Conservation (phyloP, 345 rosid species). For the Citrus glauca region DNA sequence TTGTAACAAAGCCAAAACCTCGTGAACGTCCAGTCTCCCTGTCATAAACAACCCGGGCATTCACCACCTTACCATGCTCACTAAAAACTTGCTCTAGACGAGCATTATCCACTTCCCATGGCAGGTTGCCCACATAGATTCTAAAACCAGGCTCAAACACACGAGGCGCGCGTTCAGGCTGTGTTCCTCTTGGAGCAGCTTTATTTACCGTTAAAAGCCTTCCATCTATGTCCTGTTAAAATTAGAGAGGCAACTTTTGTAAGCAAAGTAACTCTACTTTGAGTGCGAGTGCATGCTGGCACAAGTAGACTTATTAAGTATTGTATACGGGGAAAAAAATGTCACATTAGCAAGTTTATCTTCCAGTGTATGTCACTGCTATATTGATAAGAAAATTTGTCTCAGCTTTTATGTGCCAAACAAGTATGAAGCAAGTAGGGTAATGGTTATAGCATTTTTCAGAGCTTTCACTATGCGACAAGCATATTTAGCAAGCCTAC, state of each 20-base stretch:
- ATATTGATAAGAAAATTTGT: background rate
- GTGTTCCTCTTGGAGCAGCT: conserved; percentile 83
- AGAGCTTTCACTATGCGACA: background rate
- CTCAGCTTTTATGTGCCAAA: background rate
- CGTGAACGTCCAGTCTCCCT: conserved; percentile 93
- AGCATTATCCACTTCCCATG: conserved; percentile 75
- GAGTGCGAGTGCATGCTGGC: background rate
- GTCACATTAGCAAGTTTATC: background rate
- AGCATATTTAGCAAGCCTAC: background rate
- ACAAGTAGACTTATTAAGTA: background rate
- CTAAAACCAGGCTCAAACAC: conserved; percentile 43
- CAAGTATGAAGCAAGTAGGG: background rate
- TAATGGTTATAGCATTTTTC: background rate
- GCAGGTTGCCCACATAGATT: conserved; percentile 81
- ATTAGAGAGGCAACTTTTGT: conserved; percentile 3
- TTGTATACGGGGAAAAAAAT: too few relatives aligned
- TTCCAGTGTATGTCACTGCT: background rate
- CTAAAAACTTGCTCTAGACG: conserved; percentile 83
- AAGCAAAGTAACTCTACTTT: background rate
- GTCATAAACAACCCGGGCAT: conserved; percentile 75
- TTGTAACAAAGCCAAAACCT: conserved; percentile 89
- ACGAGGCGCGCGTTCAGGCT: conserved; percentile 60
- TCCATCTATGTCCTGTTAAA: conserved; percentile 66
- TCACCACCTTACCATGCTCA: conserved; percentile 82
- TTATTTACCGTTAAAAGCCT: conserved; percentile 75